These are phyloP conservation scores for Talinum fruticosum DNA, from an alignment of 148 eudicot species.

Conservation along the genomic window DNA sequence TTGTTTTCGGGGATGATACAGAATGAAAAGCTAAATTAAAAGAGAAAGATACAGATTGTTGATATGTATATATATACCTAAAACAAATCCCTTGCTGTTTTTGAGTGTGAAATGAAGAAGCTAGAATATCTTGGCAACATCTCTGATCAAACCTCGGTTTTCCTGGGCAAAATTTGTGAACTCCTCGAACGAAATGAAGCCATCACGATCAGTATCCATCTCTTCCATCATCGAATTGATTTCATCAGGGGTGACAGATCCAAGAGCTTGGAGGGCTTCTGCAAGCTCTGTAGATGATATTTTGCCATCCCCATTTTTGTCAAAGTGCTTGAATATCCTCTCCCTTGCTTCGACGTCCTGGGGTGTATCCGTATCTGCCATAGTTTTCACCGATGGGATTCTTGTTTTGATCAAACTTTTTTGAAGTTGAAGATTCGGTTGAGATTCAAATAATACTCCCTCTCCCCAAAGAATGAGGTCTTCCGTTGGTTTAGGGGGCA, in stretches of 20 bases:
- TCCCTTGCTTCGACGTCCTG: constrained; percentile 69
- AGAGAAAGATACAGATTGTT: not conserved
- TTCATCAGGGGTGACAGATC: constrained; percentile 57
- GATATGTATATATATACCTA: constrained; percentile 5
- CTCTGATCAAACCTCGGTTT: constrained; percentile 69
- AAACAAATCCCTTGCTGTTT: not conserved
- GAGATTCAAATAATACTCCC: constrained; percentile 17
- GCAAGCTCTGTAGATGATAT: constrained; percentile 78
- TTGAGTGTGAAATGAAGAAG: not conserved
- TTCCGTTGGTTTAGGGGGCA: constrained; percentile 20
- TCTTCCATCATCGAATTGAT: constrained; percentile 64
- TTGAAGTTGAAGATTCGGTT: not conserved
- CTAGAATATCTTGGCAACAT: constrained; percentile 85
- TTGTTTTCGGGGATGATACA: not conserved
- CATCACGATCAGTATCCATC: constrained; percentile 77
- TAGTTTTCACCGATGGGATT: constrained; percentile 13
- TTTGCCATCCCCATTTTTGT: constrained; percentile 77
- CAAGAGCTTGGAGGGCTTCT: constrained; percentile 66
- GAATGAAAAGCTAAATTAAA: not conserved
- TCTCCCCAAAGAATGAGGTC: constrained; percentile 2
- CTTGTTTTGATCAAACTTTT: not conserved
- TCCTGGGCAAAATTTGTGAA: constrained; percentile 58
- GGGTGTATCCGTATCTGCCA: constrained; percentile 56
- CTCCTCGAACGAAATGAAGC: constrained; percentile 68
- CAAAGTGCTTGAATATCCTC: constrained; percentile 69